Evolutionary conservation across 441 rosid species (phyloP), one percentile per base, ranked within the genome.

Genomic region (Adansonia madagascariensis): DNA sequence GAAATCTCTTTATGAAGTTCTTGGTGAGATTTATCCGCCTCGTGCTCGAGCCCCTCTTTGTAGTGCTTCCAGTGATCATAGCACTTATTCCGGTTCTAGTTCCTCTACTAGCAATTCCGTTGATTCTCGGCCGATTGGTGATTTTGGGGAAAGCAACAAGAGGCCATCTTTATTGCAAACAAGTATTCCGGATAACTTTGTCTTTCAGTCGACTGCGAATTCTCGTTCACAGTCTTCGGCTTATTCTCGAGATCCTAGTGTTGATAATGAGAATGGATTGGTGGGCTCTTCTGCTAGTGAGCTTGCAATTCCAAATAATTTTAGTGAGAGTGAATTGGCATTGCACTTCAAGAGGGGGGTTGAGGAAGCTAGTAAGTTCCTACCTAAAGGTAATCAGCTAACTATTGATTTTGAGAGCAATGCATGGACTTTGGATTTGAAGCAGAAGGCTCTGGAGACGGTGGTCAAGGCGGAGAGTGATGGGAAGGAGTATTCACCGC

Each of bases 281-380:
- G 9, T 77, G 14, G 79, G 66, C 0, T 74, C 85, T n/a, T 56
- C 81, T 39, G 76, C 50, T 46, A 75, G 80, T 75, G 79, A 80
- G 72, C 22, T 82, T 74, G 39, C 71, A 76, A 80, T 80, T 77
- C 81, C 84, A 14, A 87, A 90, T 85, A 75, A 84, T 44, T 89
- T 90, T 79, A 80, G 84, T 69, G 86, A 86, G 73, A 77, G 87
- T 71, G 90, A 89, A 0, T 89, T 89, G 63, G 87, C 82, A 27
- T 76, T 86, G 82, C 97, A 91, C 82, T 93, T 93, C 78, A 86
- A 87, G 71, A 91, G 74, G 85, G 97, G 98, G 1, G 74, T 89
- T 39, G 97, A 91, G 80, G 98, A 94, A 89, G 97, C 98, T 72
- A 90, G 81, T 74, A 91, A 86, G 89, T 93, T 93, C 84, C 92